phyloP scores from a whole-genome alignment of 2,329 filamentous ascomycete genomes.

The Trichophyton verrucosum region DNA sequence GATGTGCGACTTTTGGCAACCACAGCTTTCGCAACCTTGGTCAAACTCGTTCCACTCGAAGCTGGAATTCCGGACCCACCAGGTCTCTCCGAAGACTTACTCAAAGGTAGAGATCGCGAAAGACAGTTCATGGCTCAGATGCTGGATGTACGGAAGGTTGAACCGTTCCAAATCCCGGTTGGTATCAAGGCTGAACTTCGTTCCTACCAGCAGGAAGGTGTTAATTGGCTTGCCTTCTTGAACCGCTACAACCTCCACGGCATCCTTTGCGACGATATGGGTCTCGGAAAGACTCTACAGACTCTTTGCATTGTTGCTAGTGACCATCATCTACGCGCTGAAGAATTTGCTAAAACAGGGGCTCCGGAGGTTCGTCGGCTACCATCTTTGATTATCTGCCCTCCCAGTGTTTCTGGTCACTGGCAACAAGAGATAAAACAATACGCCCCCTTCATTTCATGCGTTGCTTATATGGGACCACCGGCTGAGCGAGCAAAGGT shows the following conservation, averaged over 20 bases:
- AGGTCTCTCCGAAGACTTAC: slow-evolving; percentile 73
- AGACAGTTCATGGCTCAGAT: slow-evolving; percentile 95
- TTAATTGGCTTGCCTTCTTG: slow-evolving; percentile 97
- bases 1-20: slow-evolving; percentile 90
- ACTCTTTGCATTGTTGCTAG: slow-evolving; percentile 96
- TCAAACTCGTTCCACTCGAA: slow-evolving; percentile 92
- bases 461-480: slow-evolving; percentile 81
- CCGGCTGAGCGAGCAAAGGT: slow-evolving; percentile 66
- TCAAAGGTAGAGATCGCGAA: slow-evolving; percentile 84
- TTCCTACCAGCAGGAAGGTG: slow-evolving; percentile 95
- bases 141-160: slow-evolving; percentile 91
- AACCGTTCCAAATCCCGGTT: slow-evolving; percentile 84
- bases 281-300: slow-evolving; percentile 91
- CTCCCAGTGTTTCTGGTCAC: slow-evolving; percentile 88
- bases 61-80: slow-evolving; percentile 95
- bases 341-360: slow-evolving; percentile 75
- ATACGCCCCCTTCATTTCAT: slow-evolving; percentile 86
- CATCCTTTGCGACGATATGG: slow-evolving; percentile 98
- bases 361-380: slow-evolving; percentile 65
- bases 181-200: slow-evolving; percentile 93
- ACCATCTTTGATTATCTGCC: slow-evolving; percentile 89
- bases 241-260: slow-evolving; percentile 97
- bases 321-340: slow-evolving; percentile 84
- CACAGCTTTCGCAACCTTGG: slow-evolving; percentile 89
- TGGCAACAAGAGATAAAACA: slow-evolving; percentile 97